Conservation (phyloP, 169 alveolate species). For the Plasmodium berghei region DNA sequence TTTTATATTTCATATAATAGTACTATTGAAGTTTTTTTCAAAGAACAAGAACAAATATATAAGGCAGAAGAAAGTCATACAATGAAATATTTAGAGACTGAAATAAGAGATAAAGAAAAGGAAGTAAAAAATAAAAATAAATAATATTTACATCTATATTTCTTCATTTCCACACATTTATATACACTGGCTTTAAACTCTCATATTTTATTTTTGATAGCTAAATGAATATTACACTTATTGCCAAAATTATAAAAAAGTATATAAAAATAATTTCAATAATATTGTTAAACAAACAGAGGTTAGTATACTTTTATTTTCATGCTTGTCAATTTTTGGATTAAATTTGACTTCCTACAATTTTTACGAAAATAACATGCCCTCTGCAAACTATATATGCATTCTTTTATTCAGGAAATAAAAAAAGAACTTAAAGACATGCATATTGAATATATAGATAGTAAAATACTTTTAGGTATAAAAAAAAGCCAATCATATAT, state of each 20-base stretch:
- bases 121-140: slow-evolving; percentile 8
- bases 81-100: slow-evolving; percentile 18
- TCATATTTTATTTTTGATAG: background rate
- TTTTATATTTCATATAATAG: slow-evolving; percentile 15
- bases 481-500: background rate
- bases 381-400: background rate
- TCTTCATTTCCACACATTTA: too few relatives aligned
- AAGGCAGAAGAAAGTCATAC: slow-evolving; percentile 28
- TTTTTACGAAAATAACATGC: background rate
- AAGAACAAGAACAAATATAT: slow-evolving; percentile 61
- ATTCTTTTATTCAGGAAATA: slow-evolving; percentile 36
- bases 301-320: slow-evolving; percentile 13
- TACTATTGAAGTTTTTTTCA: slow-evolving; percentile 7
- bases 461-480: slow-evolving; percentile 45
- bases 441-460: slow-evolving; percentile 44
- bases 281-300: slow-evolving; percentile 39
- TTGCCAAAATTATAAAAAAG: slow-evolving; percentile 56
- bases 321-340: too few relatives aligned
- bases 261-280: slow-evolving; percentile 51
- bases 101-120: slow-evolving; percentile 37
- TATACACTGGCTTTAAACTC: too few relatives aligned
- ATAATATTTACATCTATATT: too few relatives aligned
- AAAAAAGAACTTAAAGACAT: slow-evolving; percentile 50
- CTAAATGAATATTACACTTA: slow-evolving; percentile 43
- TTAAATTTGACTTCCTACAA: background rate